phyloP scores from a whole-genome alignment of 306 rosid species.

The Carpinus fangiana region DNA sequence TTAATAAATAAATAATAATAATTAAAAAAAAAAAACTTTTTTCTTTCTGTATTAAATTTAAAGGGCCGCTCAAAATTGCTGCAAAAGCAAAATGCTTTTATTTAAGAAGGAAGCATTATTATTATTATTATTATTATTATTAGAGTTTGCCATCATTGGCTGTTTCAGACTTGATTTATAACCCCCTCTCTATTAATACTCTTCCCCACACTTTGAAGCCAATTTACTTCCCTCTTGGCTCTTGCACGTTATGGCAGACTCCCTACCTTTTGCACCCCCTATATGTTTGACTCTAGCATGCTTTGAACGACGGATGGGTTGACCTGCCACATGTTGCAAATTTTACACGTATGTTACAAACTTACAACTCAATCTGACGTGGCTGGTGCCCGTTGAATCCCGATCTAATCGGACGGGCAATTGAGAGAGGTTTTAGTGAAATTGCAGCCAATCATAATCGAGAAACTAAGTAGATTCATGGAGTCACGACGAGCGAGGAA shows the following conservation, averaged over 20 bases:
- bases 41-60: slow-evolving; percentile 11
- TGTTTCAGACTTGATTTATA: slow-evolving; percentile 67
- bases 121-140: slow-evolving; percentile 35
- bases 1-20: too few relatives aligned
- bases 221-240: slow-evolving; percentile 51
- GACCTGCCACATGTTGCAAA: slow-evolving; percentile 47
- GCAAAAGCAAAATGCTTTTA: slow-evolving; percentile 41
- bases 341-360: slow-evolving; percentile 4
- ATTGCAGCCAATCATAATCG: too few relatives aligned
- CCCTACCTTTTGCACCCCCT: slow-evolving; percentile 35
- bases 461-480: too few relatives aligned
- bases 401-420: too few relatives aligned
- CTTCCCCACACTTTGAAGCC: slow-evolving; percentile 47
- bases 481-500: too few relatives aligned
- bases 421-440: too few relatives aligned
- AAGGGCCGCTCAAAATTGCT: slow-evolving; percentile 36
- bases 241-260: slow-evolving; percentile 24
- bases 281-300: slow-evolving; percentile 34
- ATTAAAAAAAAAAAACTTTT: too few relatives aligned
- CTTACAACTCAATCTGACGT: too few relatives aligned
- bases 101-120: slow-evolving; percentile 30
- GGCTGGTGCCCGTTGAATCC: too few relatives aligned
- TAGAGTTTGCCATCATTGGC: slow-evolving; percentile 80
- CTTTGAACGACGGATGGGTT: slow-evolving; percentile 42
- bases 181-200: slow-evolving; percentile 34